phyloP scores from a whole-genome alignment of 1,139 yeast genomes.

The Pichia sp. region DNA sequence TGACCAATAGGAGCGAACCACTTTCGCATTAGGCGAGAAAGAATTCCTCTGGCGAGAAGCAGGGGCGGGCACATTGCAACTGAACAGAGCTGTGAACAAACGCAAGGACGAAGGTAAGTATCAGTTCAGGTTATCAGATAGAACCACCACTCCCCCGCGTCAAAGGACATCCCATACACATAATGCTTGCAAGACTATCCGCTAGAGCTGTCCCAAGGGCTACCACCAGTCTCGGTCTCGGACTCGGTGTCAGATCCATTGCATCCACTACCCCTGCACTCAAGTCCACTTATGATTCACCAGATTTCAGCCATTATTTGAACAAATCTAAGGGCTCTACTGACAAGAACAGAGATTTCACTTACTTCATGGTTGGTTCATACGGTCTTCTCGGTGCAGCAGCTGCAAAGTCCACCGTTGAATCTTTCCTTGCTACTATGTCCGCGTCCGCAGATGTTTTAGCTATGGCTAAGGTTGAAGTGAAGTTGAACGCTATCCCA shows the following conservation, averaged over 20 bases:
- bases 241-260: no score
- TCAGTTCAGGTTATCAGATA: no score
- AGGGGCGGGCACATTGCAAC: no score
- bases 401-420: conserved; percentile 97
- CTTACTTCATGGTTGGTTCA: conserved; percentile 98
- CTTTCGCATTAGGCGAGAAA: no score
- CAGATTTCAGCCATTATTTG: conserved; percentile 81
- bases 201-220: background rate
- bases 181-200: background rate
- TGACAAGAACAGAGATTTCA: conserved; percentile 72
- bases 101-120: no score
- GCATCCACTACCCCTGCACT: conserved; percentile 47
- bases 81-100: no score
- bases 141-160: no score
- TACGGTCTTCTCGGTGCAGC: conserved; percentile 92
- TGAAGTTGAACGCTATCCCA: conserved; percentile 88
- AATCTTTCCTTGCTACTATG: conserved; percentile 87
- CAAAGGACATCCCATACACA: no score
- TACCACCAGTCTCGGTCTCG: background rate
- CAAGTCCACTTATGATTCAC: conserved; percentile 82
- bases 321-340: conserved; percentile 62
- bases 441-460: conserved; percentile 98
- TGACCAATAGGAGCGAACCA: no score
- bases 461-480: conserved; percentile 99
- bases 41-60: no score